Conservation (phyloP, 805 yeast species). For the Barnettozyma californica region DNA sequence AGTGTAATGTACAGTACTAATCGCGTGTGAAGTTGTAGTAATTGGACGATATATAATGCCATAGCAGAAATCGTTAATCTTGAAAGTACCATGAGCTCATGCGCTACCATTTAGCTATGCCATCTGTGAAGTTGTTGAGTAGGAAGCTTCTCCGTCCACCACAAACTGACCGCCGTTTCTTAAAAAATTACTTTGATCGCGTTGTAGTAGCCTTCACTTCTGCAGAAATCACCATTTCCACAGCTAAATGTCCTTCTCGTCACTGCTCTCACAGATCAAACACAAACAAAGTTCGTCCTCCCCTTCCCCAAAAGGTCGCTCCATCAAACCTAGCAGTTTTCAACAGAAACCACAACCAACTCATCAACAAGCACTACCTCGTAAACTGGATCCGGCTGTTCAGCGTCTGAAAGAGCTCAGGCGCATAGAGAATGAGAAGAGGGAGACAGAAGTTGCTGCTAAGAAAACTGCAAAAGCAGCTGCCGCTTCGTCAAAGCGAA, state of each 20-base stretch:
- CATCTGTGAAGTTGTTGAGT: too few relatives aligned
- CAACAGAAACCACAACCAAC: not conserved
- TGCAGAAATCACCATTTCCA: not conserved
- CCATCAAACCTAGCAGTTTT: not conserved
- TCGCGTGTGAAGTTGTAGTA: not conserved
- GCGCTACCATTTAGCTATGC: not conserved
- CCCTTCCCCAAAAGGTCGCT: not conserved
- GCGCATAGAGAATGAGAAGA: constrained; percentile 44
- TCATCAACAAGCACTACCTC: not conserved
- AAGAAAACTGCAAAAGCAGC: constrained; percentile 26
- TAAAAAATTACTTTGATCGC: too few relatives aligned
- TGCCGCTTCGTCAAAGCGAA: not conserved
- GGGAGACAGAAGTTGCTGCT: constrained; percentile 22
- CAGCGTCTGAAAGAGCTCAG: constrained; percentile 63
- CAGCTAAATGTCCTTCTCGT: constrained; percentile 16
- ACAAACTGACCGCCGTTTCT: too few relatives aligned
- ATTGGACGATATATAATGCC: not conserved
- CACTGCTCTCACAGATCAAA: constrained; percentile 18
- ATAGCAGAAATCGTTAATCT: not conserved
- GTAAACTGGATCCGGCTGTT: constrained; percentile 63
- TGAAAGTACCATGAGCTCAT: not conserved
- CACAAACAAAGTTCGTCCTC: constrained; percentile 10
- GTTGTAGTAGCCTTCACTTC: not conserved
- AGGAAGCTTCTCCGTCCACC: too few relatives aligned
- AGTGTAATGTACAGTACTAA: constrained; percentile 5